These are phyloP conservation scores for Neonectria punicea DNA, from an alignment of 2,329 filamentous ascomycete species.

Conservation along the genomic window DNA sequence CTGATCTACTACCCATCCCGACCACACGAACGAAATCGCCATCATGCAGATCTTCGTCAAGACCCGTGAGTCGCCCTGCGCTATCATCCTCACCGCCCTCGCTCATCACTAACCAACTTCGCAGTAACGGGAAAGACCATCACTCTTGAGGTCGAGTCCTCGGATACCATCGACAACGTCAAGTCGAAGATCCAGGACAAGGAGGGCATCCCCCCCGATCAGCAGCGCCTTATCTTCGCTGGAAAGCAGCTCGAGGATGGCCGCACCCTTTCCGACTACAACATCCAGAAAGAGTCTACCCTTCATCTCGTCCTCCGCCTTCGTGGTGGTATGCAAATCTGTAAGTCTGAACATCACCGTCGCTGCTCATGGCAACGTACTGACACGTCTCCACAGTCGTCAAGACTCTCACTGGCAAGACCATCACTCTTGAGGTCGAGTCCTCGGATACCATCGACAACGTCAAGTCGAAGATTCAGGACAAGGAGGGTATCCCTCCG, in stretches of 20 bases:
- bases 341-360: conserved; percentile 51
- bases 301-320: conserved; percentile 82
- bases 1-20: conserved; percentile 34
- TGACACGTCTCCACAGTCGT: conserved; percentile 60
- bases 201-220: conserved; percentile 95
- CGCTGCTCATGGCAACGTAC: not conserved
- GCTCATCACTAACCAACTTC: conserved; percentile 36
- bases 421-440: conserved; percentile 91
- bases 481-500: conserved; percentile 96
- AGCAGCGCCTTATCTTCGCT: conserved; percentile 95
- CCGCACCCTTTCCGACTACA: conserved; percentile 65
- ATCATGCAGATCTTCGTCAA: conserved; percentile 99
- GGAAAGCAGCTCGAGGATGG: conserved; percentile 98
- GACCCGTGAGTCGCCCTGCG: conserved; percentile 75
- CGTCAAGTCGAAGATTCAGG: conserved; percentile 96
- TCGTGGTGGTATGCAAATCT: conserved; percentile 74
- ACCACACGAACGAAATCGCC: conserved; percentile 47
- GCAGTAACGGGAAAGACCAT: conserved; percentile 74
- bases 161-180: conserved; percentile 95
- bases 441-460: conserved; percentile 94
- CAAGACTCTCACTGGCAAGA: conserved; percentile 92
- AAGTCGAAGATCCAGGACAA: conserved; percentile 99
- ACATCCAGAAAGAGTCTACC: conserved; percentile 73
- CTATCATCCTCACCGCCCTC: conserved; percentile 7
- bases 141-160: conserved; percentile 79